Percentiles rank a stretch among this genome's conserved stretches.
Conservation (phyloP, 345 rosid species). For the Aquilaria sinensis region DNA sequence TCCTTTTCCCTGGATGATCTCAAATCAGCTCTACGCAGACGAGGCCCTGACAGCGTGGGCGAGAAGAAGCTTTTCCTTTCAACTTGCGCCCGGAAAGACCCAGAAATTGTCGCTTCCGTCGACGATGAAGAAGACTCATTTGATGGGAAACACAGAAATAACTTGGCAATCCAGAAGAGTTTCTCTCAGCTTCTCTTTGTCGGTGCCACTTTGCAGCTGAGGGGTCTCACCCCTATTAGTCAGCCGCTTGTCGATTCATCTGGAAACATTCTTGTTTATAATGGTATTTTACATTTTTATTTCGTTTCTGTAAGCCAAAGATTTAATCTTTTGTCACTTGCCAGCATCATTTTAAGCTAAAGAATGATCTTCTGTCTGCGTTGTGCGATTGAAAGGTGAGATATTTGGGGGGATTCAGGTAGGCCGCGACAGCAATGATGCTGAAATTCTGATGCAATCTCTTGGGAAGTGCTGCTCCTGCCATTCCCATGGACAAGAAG, state of each 20-base stretch:
- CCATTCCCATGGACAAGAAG: conserved; percentile 13
- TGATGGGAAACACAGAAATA: conserved; percentile 13
- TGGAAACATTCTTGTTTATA: conserved; percentile 56
- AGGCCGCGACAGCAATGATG: conserved; percentile 54
- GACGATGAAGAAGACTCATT: conserved; percentile 18
- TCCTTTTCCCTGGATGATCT: conserved; percentile 50
- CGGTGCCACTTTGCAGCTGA: conserved; percentile 77
- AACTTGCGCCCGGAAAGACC: conserved; percentile 12
- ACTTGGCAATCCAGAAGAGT: neutral
- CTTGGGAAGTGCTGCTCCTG: conserved; percentile 41
- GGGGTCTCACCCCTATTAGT: conserved; percentile 46
- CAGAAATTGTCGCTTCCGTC: conserved; percentile 12
- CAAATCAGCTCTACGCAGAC: conserved; percentile 39
- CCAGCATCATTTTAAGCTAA: neutral
- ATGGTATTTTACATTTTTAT: conserved; percentile 32
- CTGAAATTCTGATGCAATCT: conserved; percentile 44
- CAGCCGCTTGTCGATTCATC: conserved; percentile 67
- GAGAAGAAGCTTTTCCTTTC: conserved; percentile 32
- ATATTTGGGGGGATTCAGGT: conserved; percentile 67
- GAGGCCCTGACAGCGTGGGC: conserved; percentile 79
- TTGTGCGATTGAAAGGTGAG: conserved; percentile 44
- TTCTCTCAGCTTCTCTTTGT: conserved; percentile 47
- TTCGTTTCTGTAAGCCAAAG: neutral
- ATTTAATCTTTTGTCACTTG: neutral
- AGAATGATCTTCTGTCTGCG: conserved; percentile 7